phyloP scores from a whole-genome alignment of 805 yeast genomes.

The Phaffomyces antillensis region DNA sequence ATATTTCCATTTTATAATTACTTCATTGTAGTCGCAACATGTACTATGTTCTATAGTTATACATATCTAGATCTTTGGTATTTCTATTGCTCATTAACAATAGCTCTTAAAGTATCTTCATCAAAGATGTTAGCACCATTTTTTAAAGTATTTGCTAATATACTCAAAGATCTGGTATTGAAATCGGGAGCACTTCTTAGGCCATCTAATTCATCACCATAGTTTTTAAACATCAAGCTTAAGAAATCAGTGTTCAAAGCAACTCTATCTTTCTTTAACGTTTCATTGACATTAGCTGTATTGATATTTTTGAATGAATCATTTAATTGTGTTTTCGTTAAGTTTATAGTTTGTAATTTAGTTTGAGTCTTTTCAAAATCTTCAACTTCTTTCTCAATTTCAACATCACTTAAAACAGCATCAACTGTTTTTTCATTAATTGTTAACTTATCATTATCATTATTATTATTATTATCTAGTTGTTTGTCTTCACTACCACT shows the following conservation, averaged over 20 bases:
- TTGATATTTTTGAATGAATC: conserved; percentile 23
- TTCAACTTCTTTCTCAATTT: conserved; percentile 11
- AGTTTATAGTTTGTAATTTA: conserved; percentile 17
- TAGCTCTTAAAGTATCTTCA: conserved; percentile 11
- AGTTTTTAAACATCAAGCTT: conserved; percentile 47
- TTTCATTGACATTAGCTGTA: conserved; percentile 24
- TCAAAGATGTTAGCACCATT: conserved; percentile 11
- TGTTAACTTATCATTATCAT: background rate
- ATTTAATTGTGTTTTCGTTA: conserved; percentile 31
- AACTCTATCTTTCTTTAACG: conserved; percentile 25
- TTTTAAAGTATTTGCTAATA: conserved; percentile 17
- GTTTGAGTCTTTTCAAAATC: conserved; percentile 9
- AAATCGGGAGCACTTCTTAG: conserved; percentile 58
- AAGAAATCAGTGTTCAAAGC: conserved; percentile 45
- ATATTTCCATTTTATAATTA: conserved; percentile 16
- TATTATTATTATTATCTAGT: conserved; percentile 3
- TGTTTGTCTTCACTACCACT: conserved; percentile 9
- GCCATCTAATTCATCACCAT: conserved; percentile 35
- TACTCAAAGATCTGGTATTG: conserved; percentile 39
- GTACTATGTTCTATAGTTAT: too few relatives aligned
- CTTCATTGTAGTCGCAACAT: too few relatives aligned
- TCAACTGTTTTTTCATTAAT: conserved; percentile 15
- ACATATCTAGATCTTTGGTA: too few relatives aligned
- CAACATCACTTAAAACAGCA: conserved; percentile 28
- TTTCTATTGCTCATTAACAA: conserved; percentile 1